Base-by-base conservation (phyloP, 148 eudicot genomes). In the Heliosperma pusillum region DNA sequence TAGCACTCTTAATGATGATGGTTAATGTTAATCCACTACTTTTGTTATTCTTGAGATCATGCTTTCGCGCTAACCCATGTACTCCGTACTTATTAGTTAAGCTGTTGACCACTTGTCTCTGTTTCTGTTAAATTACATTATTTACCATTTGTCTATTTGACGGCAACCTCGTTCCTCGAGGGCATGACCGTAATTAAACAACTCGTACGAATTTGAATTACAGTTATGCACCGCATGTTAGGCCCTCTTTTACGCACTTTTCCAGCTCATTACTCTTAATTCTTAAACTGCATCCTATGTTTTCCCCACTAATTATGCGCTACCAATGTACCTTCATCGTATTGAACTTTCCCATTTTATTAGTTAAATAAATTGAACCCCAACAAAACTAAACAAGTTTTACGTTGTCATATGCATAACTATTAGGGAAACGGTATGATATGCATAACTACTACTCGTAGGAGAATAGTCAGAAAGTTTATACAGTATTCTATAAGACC, bases 201-300 rank as follows among this genome's bases (percentile, higher is more conserved):
- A 6, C 0, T 7, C 42, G 42, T 36, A 36, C n/a, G n/a, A n/a
- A n/a, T 42, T 42, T 50, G 19, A 50, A 4, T 30, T 12, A 57
- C n/a, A 56, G 21, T 42, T 40, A 44, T 22, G 67, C 76, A 60
- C 76, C 76, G 68, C 59, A 74, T 62, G 59, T 62, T 44, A 44
- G 10, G 57, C 70, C 56, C 24, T 59, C 22, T 17, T 25, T 62
- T 30, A 29, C 67, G 69, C 76, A 21, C 70, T 47, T 10, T n/a
- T 10, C 2, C 70, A 20, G n/a, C 19, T 20, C 60, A 42, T 42
- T 5, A 42, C 45, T n/a, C n/a, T n/a, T n/a, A n/a, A n/a, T n/a
- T n/a, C n/a, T n/a, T n/a, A n/a, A n/a, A n/a, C n/a, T n/a, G n/a
- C n/a, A n/a, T n/a, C n/a, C n/a, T n/a, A n/a, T n/a, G n/a, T n/a